phyloP scores from a whole-genome alignment of 2,329 filamentous ascomycete genomes.

The Xylariales sp. region DNA sequence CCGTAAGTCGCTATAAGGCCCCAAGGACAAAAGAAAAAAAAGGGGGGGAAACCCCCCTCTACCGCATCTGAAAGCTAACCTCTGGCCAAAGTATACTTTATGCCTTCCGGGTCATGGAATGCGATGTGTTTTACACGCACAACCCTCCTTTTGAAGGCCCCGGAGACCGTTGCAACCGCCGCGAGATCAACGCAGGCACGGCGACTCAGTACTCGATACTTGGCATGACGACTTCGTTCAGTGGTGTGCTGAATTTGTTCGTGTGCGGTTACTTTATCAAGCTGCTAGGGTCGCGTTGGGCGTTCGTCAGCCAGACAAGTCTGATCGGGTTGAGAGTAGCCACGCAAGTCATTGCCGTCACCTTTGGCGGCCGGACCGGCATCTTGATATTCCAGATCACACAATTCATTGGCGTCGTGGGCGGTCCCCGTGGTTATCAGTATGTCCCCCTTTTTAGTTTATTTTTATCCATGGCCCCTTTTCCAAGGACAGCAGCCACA shows the following conservation, averaged over 20 bases:
- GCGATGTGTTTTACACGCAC: constrained; percentile 61
- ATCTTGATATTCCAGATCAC: constrained; percentile 64
- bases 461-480: too few relatives aligned
- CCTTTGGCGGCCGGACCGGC: constrained; percentile 55
- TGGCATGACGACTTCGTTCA: constrained; percentile 63
- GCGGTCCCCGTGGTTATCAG: constrained; percentile 66
- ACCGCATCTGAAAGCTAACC: too few relatives aligned
- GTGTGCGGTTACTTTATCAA: constrained; percentile 65
- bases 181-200: constrained; percentile 60
- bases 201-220: constrained; percentile 61
- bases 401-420: constrained; percentile 64
- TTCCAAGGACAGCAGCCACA: too few relatives aligned
- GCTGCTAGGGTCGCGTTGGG: constrained; percentile 56
- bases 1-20: too few relatives aligned
- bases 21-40: not conserved
- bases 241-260: constrained; percentile 61
- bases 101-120: constrained; percentile 68
- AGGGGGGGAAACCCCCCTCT: not conserved
- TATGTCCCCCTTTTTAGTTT: too few relatives aligned
- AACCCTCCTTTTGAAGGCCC: constrained; percentile 45
- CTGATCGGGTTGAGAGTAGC: constrained; percentile 60
- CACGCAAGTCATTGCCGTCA: constrained; percentile 61
- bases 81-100: constrained; percentile 42
- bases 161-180: constrained; percentile 53
- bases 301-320: constrained; percentile 59